Base-by-base conservation (phyloP, 2,329 filamentous ascomycete species). In the Calonectria pauciramosa region DNA sequence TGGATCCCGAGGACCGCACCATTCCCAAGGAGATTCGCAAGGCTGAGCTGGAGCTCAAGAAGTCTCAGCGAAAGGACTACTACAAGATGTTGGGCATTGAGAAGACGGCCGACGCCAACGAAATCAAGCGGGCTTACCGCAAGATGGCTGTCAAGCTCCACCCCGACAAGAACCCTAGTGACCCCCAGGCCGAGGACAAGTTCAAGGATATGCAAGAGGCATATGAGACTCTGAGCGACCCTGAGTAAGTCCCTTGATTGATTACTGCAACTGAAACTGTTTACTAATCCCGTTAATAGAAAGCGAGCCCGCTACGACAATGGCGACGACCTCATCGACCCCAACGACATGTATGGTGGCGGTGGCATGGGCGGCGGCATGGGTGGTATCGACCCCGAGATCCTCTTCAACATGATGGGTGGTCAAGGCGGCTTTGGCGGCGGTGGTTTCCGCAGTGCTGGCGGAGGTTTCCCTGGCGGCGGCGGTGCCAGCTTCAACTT, bases 121-220 rank as follows among this genome's bases (percentile, higher is more conserved):
- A 97, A 70, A 97, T 99, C 88, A 99, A 99, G 90, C 96, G 96
- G 88, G 97, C 96, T 2, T 99, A 99, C 88, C 93, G 96, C 78
- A 98, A 97, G 86, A 90, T 98, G 83, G 97, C 97, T 71, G 96
- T 99, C 80, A 90, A 96, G 78, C 94, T 98, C 84, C 97, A 99
- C 85, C 97, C 97, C 3, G 97, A 99, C 88, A 99, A 99, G 92
- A 99, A 99, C 87, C 95, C 94, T 1, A 95, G 94, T 76, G 95
- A 98, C 81, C 91, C 93, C 73, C 90, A 92, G 67, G 97, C 97
- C 76, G 96, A 96, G 82, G 94, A 95, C 80, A 93, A 95, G 82
- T 99, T 99, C 91, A 99, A 99, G 91, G 97, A 99, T 84, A 94
- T 98, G 84, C 95, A 96, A 81, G 97, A 99, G 88, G 96, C 96